Conservation (phyloP, 495 filamentous ascomycete genomes). For the Neurospora hispaniola region DNA sequence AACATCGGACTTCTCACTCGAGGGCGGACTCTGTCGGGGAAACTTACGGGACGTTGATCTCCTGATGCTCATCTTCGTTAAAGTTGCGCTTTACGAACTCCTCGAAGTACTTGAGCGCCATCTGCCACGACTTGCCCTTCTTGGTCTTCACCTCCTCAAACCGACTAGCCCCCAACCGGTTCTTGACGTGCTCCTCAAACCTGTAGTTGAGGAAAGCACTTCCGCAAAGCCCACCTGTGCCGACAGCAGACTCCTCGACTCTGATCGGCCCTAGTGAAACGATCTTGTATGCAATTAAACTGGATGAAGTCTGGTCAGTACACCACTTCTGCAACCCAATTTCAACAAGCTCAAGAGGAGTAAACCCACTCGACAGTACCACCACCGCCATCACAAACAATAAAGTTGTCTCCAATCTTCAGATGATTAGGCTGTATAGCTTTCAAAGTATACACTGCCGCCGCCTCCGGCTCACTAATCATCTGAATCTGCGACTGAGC, state of each 20-base stretch:
- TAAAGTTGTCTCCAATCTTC: constrained; percentile 56
- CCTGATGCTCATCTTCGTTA: constrained; percentile 59
- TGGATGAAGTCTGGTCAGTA: constrained; percentile 16
- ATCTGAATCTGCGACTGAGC: constrained; percentile 47
- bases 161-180: constrained; percentile 41
- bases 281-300: constrained; percentile 59
- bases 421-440: constrained; percentile 55
- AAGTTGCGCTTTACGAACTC: constrained; percentile 66
- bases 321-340: constrained; percentile 10
- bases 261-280: constrained; percentile 45
- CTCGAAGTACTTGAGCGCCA: constrained; percentile 57
- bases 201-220: constrained; percentile 59
- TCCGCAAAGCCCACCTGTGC: constrained; percentile 56
- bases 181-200: constrained; percentile 58
- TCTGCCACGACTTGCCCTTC: constrained; percentile 57
- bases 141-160: constrained; percentile 53
- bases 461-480: constrained; percentile 68
- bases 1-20: background rate
- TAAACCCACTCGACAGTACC: constrained; percentile 52
- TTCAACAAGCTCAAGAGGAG: constrained; percentile 2
- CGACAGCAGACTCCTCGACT: constrained; percentile 55
- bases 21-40: too few species aligned
- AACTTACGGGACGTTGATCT: constrained; percentile 54
- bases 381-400: constrained; percentile 70
- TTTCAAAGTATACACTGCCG: constrained; percentile 61